These are phyloP conservation scores for Beauveria sp. DNA, from an alignment of 2,329 filamentous ascomycete species.

Conservation along the genomic window DNA sequence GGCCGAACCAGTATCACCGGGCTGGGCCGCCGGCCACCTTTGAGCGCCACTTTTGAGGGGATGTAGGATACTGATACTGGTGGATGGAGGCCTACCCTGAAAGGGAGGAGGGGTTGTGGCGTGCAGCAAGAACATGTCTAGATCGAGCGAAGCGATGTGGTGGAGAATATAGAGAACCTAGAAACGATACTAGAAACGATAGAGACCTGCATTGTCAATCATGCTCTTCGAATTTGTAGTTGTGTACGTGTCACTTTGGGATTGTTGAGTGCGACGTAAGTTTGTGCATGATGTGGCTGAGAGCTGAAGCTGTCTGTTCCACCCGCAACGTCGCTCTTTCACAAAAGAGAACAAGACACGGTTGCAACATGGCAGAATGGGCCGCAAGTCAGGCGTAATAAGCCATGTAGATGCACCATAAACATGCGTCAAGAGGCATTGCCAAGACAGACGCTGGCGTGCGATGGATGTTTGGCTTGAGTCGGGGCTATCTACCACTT, in stretches of 20 bases:
- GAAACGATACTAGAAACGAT: not conserved
- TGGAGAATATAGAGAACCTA: no score
- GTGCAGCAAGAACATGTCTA: no score
- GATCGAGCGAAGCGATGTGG: no score
- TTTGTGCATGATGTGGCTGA: not conserved
- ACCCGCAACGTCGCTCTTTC: not conserved
- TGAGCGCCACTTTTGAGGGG: not conserved
- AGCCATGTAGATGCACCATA: no score
- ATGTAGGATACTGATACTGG: no score
- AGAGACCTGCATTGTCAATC: not conserved
- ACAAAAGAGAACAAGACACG: not conserved
- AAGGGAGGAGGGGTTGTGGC: not conserved
- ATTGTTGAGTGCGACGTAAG: not conserved
- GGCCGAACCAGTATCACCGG: constrained; percentile 58
- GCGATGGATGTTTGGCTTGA: no score
- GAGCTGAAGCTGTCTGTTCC: not conserved
- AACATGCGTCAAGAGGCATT: no score
- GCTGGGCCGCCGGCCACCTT: constrained; percentile 20
- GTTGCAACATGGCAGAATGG: no score
- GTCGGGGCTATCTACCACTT: no score
- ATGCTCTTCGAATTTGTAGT: not conserved
- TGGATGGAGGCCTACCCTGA: not conserved
- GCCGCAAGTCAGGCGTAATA: no score
- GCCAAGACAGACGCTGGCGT: no score
- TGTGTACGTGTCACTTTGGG: not conserved